phyloP scores from a whole-genome alignment of 345 rosid genomes.

The Diplotaxis tenuifolia region DNA sequence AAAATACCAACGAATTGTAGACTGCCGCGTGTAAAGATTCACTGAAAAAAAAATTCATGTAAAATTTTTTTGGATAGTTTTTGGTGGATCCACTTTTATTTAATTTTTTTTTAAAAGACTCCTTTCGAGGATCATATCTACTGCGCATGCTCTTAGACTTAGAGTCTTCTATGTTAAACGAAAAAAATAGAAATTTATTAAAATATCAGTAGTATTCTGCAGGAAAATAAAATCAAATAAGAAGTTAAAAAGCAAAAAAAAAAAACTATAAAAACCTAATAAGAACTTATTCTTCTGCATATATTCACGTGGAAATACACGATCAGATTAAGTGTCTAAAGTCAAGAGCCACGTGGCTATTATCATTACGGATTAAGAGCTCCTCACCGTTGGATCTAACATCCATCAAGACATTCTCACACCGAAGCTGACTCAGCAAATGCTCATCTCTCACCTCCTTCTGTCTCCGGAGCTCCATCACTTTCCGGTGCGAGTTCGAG shows the following conservation, averaged over 20 bases:
- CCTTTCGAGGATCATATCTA: too few relatives aligned
- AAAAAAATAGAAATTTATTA: neutral
- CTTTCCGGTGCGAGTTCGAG: conserved; percentile 42
- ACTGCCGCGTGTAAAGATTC: too few relatives aligned
- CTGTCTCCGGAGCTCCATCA: conserved; percentile 37
- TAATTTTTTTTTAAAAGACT: neutral
- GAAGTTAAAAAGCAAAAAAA: neutral
- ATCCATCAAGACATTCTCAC: conserved; percentile 45
- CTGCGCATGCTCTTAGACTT: too few relatives aligned
- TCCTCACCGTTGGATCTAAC: conserved; percentile 71
- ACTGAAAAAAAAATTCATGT: too few relatives aligned
- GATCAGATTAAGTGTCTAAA: conserved; percentile 65
- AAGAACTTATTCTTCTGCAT: conserved; percentile 3
- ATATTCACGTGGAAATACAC: conserved; percentile 22
- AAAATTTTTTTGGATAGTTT: too few relatives aligned
- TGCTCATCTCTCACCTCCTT: conserved; percentile 41
- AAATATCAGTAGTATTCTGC: conserved; percentile 19
- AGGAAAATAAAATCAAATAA: conserved; percentile 1
- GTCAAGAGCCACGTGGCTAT: conserved; percentile 48
- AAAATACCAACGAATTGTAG: too few relatives aligned
- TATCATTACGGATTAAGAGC: conserved; percentile 43
- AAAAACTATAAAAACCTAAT: neutral
- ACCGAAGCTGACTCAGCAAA: conserved; percentile 46
- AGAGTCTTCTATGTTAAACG: neutral
- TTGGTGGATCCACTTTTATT: too few relatives aligned